These are phyloP conservation scores for Lomentospora prolificans DNA, from an alignment of 2,329 filamentous ascomycete species.

Conservation along the genomic window DNA sequence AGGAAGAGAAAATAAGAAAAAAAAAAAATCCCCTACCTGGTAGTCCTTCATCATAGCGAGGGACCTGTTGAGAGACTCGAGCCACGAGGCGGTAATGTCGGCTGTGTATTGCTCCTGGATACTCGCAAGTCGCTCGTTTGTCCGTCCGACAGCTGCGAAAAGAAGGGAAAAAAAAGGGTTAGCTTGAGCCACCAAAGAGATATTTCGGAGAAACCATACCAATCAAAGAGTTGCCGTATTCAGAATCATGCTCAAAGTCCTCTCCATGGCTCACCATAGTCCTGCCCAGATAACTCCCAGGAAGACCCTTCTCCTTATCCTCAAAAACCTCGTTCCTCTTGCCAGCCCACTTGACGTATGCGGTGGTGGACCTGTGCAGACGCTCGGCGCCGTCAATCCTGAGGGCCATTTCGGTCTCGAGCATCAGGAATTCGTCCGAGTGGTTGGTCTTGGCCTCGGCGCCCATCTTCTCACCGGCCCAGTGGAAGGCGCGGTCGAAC, in stretches of 20 bases:
- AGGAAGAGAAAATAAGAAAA: conserved; percentile 9
- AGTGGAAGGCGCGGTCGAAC: conserved; percentile 92
- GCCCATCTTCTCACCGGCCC: conserved; percentile 95
- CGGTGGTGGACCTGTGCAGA: conserved; percentile 74
- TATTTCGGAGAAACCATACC: conserved; percentile 33
- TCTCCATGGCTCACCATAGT: conserved; percentile 85
- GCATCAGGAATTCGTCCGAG: conserved; percentile 80
- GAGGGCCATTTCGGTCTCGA: conserved; percentile 84
- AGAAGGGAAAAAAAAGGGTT: conserved; percentile 4
- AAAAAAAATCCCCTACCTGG: conserved; percentile 49
- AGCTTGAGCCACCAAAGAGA: background rate
- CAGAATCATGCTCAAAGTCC: conserved; percentile 83
- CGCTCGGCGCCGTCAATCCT: conserved; percentile 86
- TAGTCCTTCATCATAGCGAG: conserved; percentile 96
- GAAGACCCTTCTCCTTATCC: conserved; percentile 78
- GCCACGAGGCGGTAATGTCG: conserved; percentile 72
- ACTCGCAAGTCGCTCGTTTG: conserved; percentile 78
- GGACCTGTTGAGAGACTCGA: conserved; percentile 83
- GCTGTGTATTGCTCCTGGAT: conserved; percentile 76
- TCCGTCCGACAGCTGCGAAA: conserved; percentile 67
- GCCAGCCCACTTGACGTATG: conserved; percentile 79
- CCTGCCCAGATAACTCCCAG: conserved; percentile 68
- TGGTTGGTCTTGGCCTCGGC: conserved; percentile 77
- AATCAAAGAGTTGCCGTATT: conserved; percentile 80
- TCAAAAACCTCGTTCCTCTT: conserved; percentile 70